Evolutionary conservation across 441 rosid species (phyloP), one percentile per base, ranked within the genome.

Genomic region (Gossypium schwendimanii): DNA sequence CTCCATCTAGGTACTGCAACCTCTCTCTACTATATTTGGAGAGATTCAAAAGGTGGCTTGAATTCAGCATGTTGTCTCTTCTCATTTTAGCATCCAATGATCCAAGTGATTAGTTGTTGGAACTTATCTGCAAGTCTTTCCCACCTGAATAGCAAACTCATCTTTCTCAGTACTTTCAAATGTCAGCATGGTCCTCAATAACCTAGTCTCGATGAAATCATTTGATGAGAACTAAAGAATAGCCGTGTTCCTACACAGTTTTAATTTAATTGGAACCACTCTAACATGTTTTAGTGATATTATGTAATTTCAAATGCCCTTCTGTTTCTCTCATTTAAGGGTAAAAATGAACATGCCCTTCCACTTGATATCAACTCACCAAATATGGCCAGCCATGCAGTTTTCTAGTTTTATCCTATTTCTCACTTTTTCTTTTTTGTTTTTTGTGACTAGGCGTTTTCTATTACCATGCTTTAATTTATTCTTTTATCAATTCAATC

Each of bases 1-100:
- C 91, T 55, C 69, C 81, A 53, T 69, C 86, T 58, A 89, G 97
- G 96, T 85, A 74, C 31, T 20, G 72, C 72, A 69, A 20, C 18
- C 49, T 18, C 63, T 20, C 52, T 69, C 50, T 33, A 53, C 49
- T 53, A 14, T 69, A 53, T 54, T 69, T 54, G 72, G 33, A 11
- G 18, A 33, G 63, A 33, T 53, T 69, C 20, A 33, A 69, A 54
- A 33, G 50, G 72, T 69, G 63, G 72, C 50, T 6, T 54, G 18
- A 69, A 52, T 18, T 52, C 28, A 1, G 31, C 49, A 18, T 53
- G 23, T 53, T 2, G 23, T 31, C 47, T 69, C 62, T 69, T 33
- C 62, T 53, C 23, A 20, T 69, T 69, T 69, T 31, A 69, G 72
- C 72, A 54, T 1, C 20, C 65, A 33, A 61, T 61, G 65, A 36